phyloP scores from a whole-genome alignment of 257 asterid species.

The Capsicum chinense region DNA sequence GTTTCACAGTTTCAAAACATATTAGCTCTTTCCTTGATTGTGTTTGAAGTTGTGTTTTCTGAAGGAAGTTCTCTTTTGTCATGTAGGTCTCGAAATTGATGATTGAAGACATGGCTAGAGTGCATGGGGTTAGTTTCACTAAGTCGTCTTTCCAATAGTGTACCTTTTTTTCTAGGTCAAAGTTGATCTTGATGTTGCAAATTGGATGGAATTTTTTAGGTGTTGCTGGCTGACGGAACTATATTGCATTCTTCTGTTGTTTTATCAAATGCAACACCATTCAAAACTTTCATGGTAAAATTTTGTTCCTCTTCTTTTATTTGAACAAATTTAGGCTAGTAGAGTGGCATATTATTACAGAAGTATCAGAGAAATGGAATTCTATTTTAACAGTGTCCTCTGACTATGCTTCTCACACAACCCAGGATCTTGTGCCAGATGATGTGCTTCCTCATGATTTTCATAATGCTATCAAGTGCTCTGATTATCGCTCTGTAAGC shows the following conservation, averaged over 20 bases:
- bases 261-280: conserved; percentile 97
- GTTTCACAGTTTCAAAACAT: background rate
- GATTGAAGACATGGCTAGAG: conserved; percentile 65
- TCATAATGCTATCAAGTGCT: conserved; percentile 57
- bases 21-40: background rate
- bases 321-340: background rate
- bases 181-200: conserved; percentile 26
- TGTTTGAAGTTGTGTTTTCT: conserved; percentile 22
- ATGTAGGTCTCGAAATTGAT: conserved; percentile 70
- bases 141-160: conserved; percentile 18
- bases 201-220: conserved; percentile 53
- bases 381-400: background rate
- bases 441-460: conserved; percentile 78
- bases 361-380: background rate
- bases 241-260: conserved; percentile 74
- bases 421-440: conserved; percentile 84
- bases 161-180: conserved; percentile 3
- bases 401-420: conserved; percentile 32
- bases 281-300: conserved; percentile 85
- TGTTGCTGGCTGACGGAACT: conserved; percentile 82
- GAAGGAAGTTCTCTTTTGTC: conserved; percentile 5
- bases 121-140: conserved; percentile 66
- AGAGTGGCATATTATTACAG: background rate
- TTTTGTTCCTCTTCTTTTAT: conserved; percentile 11
- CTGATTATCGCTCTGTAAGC: conserved; percentile 96